These are phyloP conservation scores for Collybia mongolica DNA, from an alignment of 768 basidiomycete genomes.

Conservation along the genomic window DNA sequence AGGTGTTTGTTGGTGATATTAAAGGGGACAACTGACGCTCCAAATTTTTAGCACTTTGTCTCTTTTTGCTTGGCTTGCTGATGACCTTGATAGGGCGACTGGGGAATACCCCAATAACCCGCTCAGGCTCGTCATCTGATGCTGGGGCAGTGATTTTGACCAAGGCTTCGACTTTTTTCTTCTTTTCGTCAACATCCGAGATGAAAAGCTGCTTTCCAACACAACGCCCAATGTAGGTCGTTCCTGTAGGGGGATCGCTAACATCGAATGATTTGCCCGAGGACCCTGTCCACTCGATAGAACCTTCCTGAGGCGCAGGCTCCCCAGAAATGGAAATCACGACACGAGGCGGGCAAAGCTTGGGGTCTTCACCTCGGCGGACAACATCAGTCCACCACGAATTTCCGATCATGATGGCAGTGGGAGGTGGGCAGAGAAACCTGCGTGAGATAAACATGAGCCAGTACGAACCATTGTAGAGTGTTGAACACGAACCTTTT, in stretches of 20 bases:
- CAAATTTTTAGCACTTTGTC: conserved; percentile 89
- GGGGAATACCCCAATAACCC: conserved; percentile 85
- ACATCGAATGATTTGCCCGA: conserved; percentile 84
- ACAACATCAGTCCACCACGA: conserved; percentile 90
- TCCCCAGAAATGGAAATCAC: conserved; percentile 93
- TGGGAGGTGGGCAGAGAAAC: conserved; percentile 92
- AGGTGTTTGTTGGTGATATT: conserved; percentile 7
- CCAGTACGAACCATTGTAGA: background rate
- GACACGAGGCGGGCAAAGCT: conserved; percentile 76
- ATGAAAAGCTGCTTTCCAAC: conserved; percentile 96
- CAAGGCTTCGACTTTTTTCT: conserved; percentile 92
- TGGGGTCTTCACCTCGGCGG: conserved; percentile 72
- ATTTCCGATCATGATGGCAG: conserved; percentile 91
- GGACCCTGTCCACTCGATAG: conserved; percentile 85
- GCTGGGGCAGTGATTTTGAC: conserved; percentile 85
- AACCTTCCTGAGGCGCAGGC: conserved; percentile 79
- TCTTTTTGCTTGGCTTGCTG: conserved; percentile 97
- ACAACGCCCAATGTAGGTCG: conserved; percentile 89
- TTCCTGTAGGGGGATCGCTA: conserved; percentile 73
- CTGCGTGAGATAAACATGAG: conserved; percentile 32
- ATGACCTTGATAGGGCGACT: conserved; percentile 98
- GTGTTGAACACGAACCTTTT: conserved; percentile 59
- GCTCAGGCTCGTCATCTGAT: conserved; percentile 78
- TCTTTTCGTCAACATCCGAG: conserved; percentile 91
- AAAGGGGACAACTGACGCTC: conserved; percentile 62